Conservation (phyloP, 768 basidiomycete genomes). For the Xanthoconium purpureum region DNA sequence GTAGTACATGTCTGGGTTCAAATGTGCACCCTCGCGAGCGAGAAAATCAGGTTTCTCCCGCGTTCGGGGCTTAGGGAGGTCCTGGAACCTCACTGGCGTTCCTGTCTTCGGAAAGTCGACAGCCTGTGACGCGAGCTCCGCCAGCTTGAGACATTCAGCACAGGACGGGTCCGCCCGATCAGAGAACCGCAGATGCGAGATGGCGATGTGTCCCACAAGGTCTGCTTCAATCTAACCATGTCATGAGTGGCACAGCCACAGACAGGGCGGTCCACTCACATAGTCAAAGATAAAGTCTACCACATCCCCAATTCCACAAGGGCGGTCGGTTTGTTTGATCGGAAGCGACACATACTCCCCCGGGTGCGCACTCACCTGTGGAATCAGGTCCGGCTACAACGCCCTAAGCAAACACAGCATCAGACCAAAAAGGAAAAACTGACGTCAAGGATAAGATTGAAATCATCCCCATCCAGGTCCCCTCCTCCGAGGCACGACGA, state of each 20-base stretch:
- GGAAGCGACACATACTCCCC: constrained; percentile 40
- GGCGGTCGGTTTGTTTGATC: constrained; percentile 29
- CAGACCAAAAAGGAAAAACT: constrained; percentile 9
- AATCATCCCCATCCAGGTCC: constrained; percentile 53
- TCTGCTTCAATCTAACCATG: constrained; percentile 35
- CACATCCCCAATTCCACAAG: constrained; percentile 42
- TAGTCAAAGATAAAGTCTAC: constrained; percentile 48
- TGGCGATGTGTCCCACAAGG: constrained; percentile 41
- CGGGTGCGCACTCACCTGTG: constrained; percentile 22
- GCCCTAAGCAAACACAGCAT: constrained; percentile 9
- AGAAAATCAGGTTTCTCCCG: constrained; percentile 42
- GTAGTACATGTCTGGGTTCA: constrained; percentile 33
- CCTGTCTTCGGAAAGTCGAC: constrained; percentile 50
- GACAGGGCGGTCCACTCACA: constrained; percentile 27
- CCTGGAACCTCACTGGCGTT: constrained; percentile 35
- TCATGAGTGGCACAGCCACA: not conserved
- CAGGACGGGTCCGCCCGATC: constrained; percentile 38
- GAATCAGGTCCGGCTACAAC: constrained; percentile 32
- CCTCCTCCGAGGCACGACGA: constrained; percentile 52
- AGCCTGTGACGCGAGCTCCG: constrained; percentile 44
- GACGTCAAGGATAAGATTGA: constrained; percentile 46
- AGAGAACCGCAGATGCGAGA: constrained; percentile 42
- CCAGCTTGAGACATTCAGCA: constrained; percentile 38
- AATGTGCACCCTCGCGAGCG: constrained; percentile 37
- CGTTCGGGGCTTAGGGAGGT: constrained; percentile 32